Evolutionary conservation across 768 basidiomycete genomes (phyloP), one percentile per base, ranked within the genome.

Genomic region (Leccinum broughii): DNA sequence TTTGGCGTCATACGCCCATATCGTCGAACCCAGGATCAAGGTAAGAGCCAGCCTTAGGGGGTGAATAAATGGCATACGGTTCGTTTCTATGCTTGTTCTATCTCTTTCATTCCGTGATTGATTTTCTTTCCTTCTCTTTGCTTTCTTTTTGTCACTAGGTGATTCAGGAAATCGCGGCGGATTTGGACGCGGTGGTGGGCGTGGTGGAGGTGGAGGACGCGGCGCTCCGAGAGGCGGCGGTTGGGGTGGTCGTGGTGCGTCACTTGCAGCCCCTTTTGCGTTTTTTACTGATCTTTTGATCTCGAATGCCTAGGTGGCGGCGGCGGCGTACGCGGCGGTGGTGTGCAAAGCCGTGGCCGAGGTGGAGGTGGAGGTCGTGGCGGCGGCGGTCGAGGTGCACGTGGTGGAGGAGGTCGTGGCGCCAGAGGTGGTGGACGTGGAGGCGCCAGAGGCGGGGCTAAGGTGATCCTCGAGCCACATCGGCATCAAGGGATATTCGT

Each of bases 401-500:
- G 75, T 17, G 76, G 83, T 26, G 78, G 82, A 17, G 78, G 80
- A 15, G 20, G 44, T 20, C 74, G 80, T 3, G 78, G 83, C 6
- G 83, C 85, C n/a, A 76, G 83, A 14, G 72, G 86, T 1, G 87
- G 88, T 6, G 87, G 83, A 11, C 74, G 86, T 13, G 87, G 90
- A 3, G 92, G 93, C 11, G 87, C 84, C 3, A 83, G 76, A 64
- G 95, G 95, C 24, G 94, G 93, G 2, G 79, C 93, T 39, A 93
- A 90, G 66, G 93, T 94, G 55, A 86, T 96, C 64, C 80, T 99
- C 63, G 95, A 98, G 75, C 95, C 96, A 0, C 97, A 99, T 80
- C 83, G 90, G 71, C 97, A 99, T 75, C 77, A 86, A 35, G 97
- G 97, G 54, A 85, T 99, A 55, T 99, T 98, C 80, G 90, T 99